These are phyloP conservation scores for Plasmodium knowlesi DNA, from an alignment of 169 alveolate species.

Conservation along the genomic window DNA sequence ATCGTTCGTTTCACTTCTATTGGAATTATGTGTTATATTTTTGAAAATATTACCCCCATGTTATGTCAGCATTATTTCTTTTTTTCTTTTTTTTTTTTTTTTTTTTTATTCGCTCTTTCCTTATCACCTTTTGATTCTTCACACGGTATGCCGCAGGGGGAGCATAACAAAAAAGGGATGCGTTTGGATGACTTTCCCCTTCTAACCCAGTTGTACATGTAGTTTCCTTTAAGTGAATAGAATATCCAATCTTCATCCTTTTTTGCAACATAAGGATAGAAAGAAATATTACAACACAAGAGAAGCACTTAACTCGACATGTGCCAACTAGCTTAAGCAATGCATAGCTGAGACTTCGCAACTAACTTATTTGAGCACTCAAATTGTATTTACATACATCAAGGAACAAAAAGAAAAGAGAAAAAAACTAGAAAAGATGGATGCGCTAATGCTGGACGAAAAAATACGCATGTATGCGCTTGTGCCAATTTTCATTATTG, in stretches of 20 bases:
- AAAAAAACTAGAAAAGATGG: slow-evolving; percentile 65
- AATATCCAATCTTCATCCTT: background rate
- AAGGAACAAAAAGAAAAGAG: background rate
- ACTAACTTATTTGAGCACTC: background rate
- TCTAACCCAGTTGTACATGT: background rate
- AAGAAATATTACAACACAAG: background rate
- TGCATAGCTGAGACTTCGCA: background rate
- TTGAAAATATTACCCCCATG: background rate
- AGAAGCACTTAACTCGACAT: background rate
- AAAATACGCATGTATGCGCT: slow-evolving; percentile 74
- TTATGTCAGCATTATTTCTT: background rate
- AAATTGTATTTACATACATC: background rate
- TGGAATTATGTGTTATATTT: background rate
- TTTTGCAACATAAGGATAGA: background rate
- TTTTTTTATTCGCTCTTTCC: background rate
- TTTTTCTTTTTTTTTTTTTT: slow-evolving; percentile 3
- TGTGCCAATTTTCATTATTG: slow-evolving; percentile 78
- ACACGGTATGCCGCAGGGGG: background rate
- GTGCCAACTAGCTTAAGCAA: background rate
- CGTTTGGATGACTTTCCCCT: background rate
- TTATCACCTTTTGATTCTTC: background rate
- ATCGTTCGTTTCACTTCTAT: background rate
- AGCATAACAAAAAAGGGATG: background rate
- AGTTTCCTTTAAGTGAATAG: background rate
- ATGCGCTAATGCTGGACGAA: slow-evolving; percentile 76